Evolutionary conservation across 176 grass and related monocot species (phyloP).

Genomic region (Zea mays): Zm-B73-REFERENCE-NAM-5.0 NC_050102.1:5427501-5428000

Average conservation of each 20-base stretch:
- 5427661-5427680: too few species aligned
- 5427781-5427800: background rate
- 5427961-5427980: too few species aligned
- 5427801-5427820: background rate
- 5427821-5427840: background rate
- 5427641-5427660: background rate
- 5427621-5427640: background rate
- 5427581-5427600: background rate
- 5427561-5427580: too few species aligned
- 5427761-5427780: background rate
- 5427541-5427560: background rate
- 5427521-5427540: background rate
- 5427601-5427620: background rate
- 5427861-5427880: background rate
- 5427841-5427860: background rate
- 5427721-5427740: background rate
- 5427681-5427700: background rate
- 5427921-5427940: slow-evolving; percentile 10
- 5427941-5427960: background rate
- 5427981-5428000: background rate
- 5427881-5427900: background rate
- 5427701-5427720: background rate
- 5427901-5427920: background rate
- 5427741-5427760: too few species aligned
- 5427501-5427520: too few species aligned